Base-by-base conservation (phyloP, 225 moss, liverwort and hornwort genomes). In the Pseudisothecium myosuroides region DNA sequence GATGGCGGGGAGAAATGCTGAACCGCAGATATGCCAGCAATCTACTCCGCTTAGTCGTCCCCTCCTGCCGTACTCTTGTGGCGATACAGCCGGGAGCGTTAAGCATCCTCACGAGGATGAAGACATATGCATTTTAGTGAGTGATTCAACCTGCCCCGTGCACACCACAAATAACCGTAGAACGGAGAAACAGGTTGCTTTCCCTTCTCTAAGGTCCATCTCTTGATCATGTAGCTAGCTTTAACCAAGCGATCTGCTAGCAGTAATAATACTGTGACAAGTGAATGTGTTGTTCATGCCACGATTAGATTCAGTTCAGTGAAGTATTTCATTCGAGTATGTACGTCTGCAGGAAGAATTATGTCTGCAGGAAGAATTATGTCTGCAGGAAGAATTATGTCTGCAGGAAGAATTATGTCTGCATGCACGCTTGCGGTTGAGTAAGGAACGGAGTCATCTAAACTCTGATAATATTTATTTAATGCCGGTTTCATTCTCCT, bases 1-100 rank as follows among this genome's bases (percentile, higher is more conserved):
- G 16, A 82, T 17, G 17, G 4, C 23, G 24, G 7, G 6, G 66
- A 37, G 66, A 65, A 52, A 34, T 47, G 36, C 5, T 36, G 5
- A 1, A 24, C 7, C 16, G 9, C 45, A 0, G 5, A 2, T 3
- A 24, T 2, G 32, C 23, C 45, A 34, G 3, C 4, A 45, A 31
- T 36, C 49, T 16, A 5, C 9, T 2, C 5, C 7, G 5, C 10
- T 4, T 1, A 2, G 24, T 47, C 4, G 14, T 63, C 15, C 47
- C 22, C 13, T 2, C 28, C 41, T 0, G 6, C 7, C 11, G 49
- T 2, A 22, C 47, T 24, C 82, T 43, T 1, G 34, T 15, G 24
- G 17, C 21, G 62, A 61, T 32, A 22, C 61, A 81, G 9, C 6
- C 45, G 61, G 13, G 31, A 45, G 31, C 10, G 6, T 2, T 39